These are phyloP conservation scores for Yamadazyma pseudoaaseri DNA, from an alignment of 1,139 yeast genomes.

Conservation along the genomic window DNA sequence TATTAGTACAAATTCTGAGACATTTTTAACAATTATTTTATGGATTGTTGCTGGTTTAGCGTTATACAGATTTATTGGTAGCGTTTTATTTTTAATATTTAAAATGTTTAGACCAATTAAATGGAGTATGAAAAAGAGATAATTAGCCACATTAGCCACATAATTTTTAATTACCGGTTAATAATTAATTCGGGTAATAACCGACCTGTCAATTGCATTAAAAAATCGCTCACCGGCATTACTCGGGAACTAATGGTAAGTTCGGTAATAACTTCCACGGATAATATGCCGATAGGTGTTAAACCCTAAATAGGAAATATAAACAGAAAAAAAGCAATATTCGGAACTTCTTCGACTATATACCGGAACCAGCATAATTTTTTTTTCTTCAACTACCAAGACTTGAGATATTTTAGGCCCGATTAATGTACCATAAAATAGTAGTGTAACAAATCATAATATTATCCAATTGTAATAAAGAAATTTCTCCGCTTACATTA, in stretches of 20 bases:
- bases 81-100: constrained; percentile 35
- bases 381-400: too few species aligned
- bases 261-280: constrained; percentile 1
- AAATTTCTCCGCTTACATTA: background rate
- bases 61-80: constrained; percentile 40
- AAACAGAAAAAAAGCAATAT: too few species aligned
- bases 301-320: too few species aligned
- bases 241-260: too few species aligned
- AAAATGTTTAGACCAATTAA: constrained; percentile 40
- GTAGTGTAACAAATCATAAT: too few species aligned
- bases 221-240: background rate
- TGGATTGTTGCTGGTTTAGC: constrained; percentile 53
- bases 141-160: background rate
- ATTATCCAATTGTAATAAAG: background rate
- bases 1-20: constrained; percentile 36
- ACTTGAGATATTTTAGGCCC: too few species aligned
- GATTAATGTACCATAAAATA: too few species aligned
- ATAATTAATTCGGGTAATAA: constrained; percentile 1
- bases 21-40: constrained; percentile 44
- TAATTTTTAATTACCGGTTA: background rate
- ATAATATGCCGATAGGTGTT: background rate
- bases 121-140: constrained; percentile 27
- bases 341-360: too few species aligned
- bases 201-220: too few species aligned
- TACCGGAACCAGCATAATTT: too few species aligned